Conservation (phyloP, 306 rosid species). For the Cicer cuneatum region DNA sequence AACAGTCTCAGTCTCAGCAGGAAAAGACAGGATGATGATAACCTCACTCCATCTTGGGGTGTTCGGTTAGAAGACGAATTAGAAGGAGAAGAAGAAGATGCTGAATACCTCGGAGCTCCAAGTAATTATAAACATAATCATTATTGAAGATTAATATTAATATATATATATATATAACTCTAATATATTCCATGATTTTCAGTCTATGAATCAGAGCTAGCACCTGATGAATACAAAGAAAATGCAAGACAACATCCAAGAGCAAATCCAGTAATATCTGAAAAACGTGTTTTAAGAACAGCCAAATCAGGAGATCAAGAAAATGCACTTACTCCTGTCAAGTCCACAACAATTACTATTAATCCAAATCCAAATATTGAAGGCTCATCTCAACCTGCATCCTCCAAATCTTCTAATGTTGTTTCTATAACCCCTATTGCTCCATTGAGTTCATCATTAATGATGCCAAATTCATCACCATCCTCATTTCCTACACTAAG, state of each 20-base stretch:
- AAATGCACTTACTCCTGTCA: conserved; percentile 24
- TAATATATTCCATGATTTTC: conserved; percentile 34
- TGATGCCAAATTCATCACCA: not conserved
- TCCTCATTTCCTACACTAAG: not conserved
- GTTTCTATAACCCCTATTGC: conserved; percentile 35
- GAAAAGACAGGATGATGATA: conserved; percentile 62
- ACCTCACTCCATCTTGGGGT: conserved; percentile 64
- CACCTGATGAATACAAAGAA: conserved; percentile 77
- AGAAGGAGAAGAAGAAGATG: conserved; percentile 53
- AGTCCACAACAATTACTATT: conserved; percentile 13
- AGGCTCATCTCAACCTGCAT: conserved; percentile 44
- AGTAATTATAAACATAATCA: conserved; percentile 55
- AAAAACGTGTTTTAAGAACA: conserved; percentile 56
- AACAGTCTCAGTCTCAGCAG: conserved; percentile 75
- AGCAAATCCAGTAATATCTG: conserved; percentile 67
- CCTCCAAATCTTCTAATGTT: conserved; percentile 58
- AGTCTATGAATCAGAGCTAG: conserved; percentile 91
- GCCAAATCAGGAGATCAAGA: conserved; percentile 42
- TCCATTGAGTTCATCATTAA: conserved; percentile 34
- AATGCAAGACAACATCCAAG: conserved; percentile 75
- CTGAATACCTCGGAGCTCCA: conserved; percentile 93
- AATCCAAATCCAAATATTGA: conserved; percentile 28
- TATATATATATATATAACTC: not conserved
- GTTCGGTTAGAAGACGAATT: conserved; percentile 56
- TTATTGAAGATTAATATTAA: no score